Conservation (phyloP, 176 grass and related monocot species). For the Pontederia paniculata region DNA sequence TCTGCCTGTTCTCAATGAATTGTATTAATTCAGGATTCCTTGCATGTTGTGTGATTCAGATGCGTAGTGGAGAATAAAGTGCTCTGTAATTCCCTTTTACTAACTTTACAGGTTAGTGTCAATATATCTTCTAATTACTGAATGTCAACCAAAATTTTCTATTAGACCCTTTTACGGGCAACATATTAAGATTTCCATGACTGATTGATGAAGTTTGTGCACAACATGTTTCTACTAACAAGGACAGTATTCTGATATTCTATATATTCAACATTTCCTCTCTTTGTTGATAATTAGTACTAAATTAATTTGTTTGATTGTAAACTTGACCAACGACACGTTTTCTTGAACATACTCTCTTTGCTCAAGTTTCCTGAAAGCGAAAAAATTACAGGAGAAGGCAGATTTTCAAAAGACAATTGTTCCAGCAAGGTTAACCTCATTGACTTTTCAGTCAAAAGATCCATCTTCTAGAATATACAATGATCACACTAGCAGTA, state of each 20-base stretch:
- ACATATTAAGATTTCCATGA: too few species aligned
- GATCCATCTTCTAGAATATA: constrained; percentile 7
- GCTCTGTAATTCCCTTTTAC: constrained; percentile 79
- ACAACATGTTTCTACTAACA: too few species aligned
- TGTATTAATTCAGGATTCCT: neutral
- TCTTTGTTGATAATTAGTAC: too few species aligned
- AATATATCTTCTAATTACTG: too few species aligned
- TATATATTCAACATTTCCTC: too few species aligned
- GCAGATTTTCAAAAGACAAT: constrained; percentile 46
- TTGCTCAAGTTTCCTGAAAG: neutral
- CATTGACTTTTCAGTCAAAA: constrained; percentile 45
- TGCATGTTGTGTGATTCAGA: constrained; percentile 29
- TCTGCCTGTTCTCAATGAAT: neutral
- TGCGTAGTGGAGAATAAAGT: constrained; percentile 99
- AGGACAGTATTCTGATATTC: too few species aligned
- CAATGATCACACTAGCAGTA: constrained; percentile 10
- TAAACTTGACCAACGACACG: too few species aligned
- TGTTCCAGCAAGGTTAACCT: constrained; percentile 53
- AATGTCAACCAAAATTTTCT: too few species aligned
- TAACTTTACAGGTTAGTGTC: constrained; percentile 47
- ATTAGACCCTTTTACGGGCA: too few species aligned
- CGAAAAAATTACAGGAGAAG: constrained; percentile 30
- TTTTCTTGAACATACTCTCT: too few species aligned
- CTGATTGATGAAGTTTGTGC: too few species aligned
- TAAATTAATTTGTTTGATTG: too few species aligned